A percentile compares a stretch with the other conserved stretches of the same genome.
Conservation (phyloP, 2,329 filamentous ascomycete species). For the Pseudopithomyces chartarum region DNA sequence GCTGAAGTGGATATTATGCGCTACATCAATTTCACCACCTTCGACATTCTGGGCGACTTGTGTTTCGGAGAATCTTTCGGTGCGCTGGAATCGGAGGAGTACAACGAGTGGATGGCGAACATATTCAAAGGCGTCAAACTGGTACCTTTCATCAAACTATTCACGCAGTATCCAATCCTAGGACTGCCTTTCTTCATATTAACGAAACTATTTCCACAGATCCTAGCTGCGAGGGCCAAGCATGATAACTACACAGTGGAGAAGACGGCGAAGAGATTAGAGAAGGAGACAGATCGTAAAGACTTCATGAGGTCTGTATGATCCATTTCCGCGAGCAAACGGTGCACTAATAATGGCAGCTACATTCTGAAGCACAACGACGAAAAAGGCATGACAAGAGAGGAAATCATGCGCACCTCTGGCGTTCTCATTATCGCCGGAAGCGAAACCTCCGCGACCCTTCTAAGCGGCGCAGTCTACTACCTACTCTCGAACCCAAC, state of each 20-base stretch:
- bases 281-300: conserved; percentile 20
- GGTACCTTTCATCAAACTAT: conserved; percentile 8
- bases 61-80: conserved; percentile 35
- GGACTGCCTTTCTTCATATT: conserved; percentile 10
- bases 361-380: conserved; percentile 22
- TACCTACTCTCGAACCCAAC: conserved; percentile 19
- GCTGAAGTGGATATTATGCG: conserved; percentile 16
- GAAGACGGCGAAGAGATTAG: conserved; percentile 18
- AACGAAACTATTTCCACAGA: conserved; percentile 11
- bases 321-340: too few relatives aligned
- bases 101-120: conserved; percentile 27
- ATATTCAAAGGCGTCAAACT: conserved; percentile 16
- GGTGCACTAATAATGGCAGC: not conserved
- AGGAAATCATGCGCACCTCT: conserved; percentile 41
- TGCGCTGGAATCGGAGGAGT: conserved; percentile 22
- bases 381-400: conserved; percentile 24
- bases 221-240: conserved; percentile 9
- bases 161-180: conserved; percentile 16
- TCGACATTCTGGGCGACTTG: conserved; percentile 34
- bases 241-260: conserved; percentile 17
- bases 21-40: conserved; percentile 27
- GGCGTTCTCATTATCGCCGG: conserved; percentile 45
- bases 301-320: conserved; percentile 20
- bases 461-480: conserved; percentile 22
- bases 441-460: conserved; percentile 44